Evolutionary conservation across 2,329 filamentous ascomycete genomes (phyloP), one percentile per base, ranked within the genome.

Genomic region (Penicillium sp.): DNA sequence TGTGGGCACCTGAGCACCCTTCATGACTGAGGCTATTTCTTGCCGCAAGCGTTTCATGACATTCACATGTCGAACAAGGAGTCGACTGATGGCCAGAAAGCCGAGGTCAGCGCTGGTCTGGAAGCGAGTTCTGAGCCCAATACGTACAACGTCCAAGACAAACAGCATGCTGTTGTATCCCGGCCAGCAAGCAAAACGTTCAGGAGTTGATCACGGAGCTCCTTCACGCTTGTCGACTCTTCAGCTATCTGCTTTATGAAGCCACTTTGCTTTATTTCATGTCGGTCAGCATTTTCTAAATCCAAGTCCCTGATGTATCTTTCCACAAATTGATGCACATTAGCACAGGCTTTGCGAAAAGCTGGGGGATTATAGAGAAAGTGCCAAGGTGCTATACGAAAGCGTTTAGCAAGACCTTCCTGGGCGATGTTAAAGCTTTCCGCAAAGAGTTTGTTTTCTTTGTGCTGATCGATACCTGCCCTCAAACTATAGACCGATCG

Each of bases 171-270:
- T 6, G 62, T 65, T 9, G 63, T 64, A 27, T 67, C 64, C 39
- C 60, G 47, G 2, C 61, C 63, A 7, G 62, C 64, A 2, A 65
- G 41, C 1, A 65, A 36, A 9, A 65, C 51, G 28, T 64, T 63
- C 18, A 66, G 35, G 10, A 64, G 41, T 45, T 63, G 62, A 42
- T 64, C 59, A n/a, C 62, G 55, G 34, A 74, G 62, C 6, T 31
- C 42, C 24, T 45, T 23, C 34, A 40, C 38, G n/a, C 13, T 52
- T 11, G 39, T 4, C 24, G 45, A 55, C 16, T 55, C 45, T 22
- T 31, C n/a, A 9, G 49, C 42, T 38, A 57, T 10, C 23, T 53
- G 44, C 9, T 44, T 42, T 5, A 47, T 42, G 41, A 47, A 47
- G 18, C 32, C 24, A 16, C 40, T 39, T 32, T 44, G 29, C 37